These are phyloP conservation scores for Akebia trifoliata DNA, from an alignment of 164 flowering plant species.

Conservation along the genomic window DNA sequence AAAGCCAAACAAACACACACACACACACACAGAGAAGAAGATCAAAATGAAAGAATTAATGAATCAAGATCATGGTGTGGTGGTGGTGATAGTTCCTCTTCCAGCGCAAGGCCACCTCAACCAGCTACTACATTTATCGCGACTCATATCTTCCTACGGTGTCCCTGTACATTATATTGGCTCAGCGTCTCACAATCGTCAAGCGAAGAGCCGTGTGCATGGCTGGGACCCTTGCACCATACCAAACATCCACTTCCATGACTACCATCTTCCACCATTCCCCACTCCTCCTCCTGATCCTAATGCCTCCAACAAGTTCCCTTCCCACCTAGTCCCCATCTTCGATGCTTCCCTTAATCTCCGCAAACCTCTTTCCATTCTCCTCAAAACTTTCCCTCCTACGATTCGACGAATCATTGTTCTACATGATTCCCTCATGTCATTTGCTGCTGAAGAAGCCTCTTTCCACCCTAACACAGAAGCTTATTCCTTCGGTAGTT, in stretches of 20 bases:
- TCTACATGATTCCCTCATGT: too few species aligned
- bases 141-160: too few species aligned
- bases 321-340: constrained; percentile 26
- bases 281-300: constrained; percentile 49
- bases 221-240: too few species aligned
- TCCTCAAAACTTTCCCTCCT: constrained; percentile 29
- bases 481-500: constrained; percentile 40
- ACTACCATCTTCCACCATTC: too few species aligned
- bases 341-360: constrained; percentile 36
- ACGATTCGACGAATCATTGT: constrained; percentile 28
- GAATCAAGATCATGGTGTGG: too few species aligned
- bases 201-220: constrained; percentile 32
- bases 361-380: constrained; percentile 33
- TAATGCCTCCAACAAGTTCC: constrained; percentile 34
- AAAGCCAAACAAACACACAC: too few species aligned
- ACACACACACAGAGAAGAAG: too few species aligned
- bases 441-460: too few species aligned
- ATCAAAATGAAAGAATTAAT: too few species aligned
- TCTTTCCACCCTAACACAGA: constrained; percentile 37
- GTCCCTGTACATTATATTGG: constrained; percentile 41
- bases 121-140: too few species aligned
- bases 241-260: constrained; percentile 47
- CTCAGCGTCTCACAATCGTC: constrained; percentile 47
- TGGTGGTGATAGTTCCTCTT: too few species aligned
- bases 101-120: too few species aligned